Conservation (phyloP, 805 yeast genomes). For the Hanseniaspora hatyaiensis region DNA sequence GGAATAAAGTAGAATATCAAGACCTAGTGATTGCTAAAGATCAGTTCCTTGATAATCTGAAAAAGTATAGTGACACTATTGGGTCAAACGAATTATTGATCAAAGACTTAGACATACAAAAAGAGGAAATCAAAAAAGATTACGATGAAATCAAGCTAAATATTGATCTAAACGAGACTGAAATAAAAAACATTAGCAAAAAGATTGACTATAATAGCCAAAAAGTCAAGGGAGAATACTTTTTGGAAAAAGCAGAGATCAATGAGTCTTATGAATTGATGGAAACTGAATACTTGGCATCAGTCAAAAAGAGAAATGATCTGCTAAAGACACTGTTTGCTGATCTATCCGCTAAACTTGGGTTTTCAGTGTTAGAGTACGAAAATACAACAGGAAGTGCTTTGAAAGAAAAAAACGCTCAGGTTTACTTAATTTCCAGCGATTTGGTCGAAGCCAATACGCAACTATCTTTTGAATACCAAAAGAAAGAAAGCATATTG, state of each 20-base stretch:
- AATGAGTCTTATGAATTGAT: conserved; percentile 22
- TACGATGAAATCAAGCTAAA: conserved; percentile 46
- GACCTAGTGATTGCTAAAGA: conserved; percentile 40
- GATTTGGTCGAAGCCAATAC: conserved; percentile 51
- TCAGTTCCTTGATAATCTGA: conserved; percentile 29
- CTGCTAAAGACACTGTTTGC: conserved; percentile 39
- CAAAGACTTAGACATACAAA: conserved; percentile 35
- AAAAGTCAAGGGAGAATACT: too few species aligned
- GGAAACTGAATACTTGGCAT: conserved; percentile 23
- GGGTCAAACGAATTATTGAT: conserved; percentile 18
- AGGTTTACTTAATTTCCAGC: conserved; percentile 48
- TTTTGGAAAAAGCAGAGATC: conserved; percentile 23
- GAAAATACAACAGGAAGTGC: conserved; percentile 56
- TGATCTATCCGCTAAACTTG: conserved; percentile 44
- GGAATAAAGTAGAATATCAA: conserved; percentile 64
- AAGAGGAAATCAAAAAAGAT: conserved; percentile 36
- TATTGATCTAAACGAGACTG: conserved; percentile 36
- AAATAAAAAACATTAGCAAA: conserved; percentile 29
- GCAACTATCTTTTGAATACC: conserved; percentile 53
- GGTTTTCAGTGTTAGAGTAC: conserved; percentile 53
- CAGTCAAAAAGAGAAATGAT: conserved; percentile 26
- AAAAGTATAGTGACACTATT: background rate
- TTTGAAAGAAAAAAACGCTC: conserved; percentile 45
- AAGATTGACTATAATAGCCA: too few species aligned
- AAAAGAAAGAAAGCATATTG: conserved; percentile 44